These are phyloP conservation scores for Cercophora sp. DNA, from an alignment of 495 filamentous ascomycete species.

Conservation along the genomic window DNA sequence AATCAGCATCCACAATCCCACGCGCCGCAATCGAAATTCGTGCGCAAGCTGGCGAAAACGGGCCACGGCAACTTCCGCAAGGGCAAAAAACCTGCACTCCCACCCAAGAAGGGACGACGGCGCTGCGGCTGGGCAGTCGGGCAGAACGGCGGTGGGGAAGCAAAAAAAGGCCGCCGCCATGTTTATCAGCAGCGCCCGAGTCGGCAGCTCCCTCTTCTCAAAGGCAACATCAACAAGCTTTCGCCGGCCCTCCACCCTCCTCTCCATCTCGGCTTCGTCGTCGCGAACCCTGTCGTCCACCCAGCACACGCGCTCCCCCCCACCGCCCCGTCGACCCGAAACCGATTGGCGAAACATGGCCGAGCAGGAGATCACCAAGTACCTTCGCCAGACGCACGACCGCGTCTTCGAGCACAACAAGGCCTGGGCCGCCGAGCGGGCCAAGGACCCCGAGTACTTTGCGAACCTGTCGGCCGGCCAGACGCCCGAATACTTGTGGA, in stretches of 20 bases:
- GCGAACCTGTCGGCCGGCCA: conserved; percentile 49
- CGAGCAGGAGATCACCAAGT: conserved; percentile 38
- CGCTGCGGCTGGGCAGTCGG: not conserved
- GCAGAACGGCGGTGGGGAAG: not conserved
- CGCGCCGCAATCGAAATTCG: not conserved
- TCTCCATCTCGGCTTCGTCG: no score
- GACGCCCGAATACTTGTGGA: conserved; percentile 59
- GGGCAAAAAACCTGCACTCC: not conserved
- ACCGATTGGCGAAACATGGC: conserved; percentile 25
- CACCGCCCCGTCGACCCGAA: not conserved
- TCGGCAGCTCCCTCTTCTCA: not conserved
- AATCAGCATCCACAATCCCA: not conserved
- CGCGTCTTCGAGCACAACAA: conserved; percentile 53
- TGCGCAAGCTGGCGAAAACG: not conserved
- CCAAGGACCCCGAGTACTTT: conserved; percentile 55
- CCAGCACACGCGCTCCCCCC: not conserved
- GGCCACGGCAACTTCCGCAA: not conserved
- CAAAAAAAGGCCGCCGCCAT: no score
- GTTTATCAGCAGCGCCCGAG: not conserved
- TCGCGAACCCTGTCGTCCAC: not conserved
- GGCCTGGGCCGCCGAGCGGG: conserved; percentile 50
- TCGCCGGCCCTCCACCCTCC: not conserved
- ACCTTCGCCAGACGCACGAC: conserved; percentile 47
- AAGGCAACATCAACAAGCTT: not conserved
- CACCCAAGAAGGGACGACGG: no score